Conservation (phyloP, 257 asterid species). For the Ilex aquifolium region DNA sequence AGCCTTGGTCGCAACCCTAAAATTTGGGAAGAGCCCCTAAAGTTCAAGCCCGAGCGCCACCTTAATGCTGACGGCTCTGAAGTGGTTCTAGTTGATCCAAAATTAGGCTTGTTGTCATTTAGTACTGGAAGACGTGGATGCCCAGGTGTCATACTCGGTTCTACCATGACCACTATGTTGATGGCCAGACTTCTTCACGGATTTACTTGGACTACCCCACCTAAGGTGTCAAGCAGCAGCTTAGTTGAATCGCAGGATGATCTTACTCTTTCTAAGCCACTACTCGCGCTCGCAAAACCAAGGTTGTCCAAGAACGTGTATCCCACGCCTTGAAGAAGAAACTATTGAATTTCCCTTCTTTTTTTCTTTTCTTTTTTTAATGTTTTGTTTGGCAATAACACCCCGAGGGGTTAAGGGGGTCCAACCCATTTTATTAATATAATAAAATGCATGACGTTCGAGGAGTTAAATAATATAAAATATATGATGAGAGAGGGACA, state of each 20-base stretch:
- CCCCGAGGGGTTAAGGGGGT: too few species aligned
- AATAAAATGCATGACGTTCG: too few species aligned
- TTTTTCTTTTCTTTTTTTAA: too few species aligned
- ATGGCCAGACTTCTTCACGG: conserved; percentile 19
- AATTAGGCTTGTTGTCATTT: conserved; percentile 2
- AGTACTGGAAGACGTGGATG: conserved; percentile 15
- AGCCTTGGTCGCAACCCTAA: conserved; percentile 17
- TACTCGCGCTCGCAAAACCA: not conserved
- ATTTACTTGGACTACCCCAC: conserved; percentile 10
- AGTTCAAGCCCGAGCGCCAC: conserved; percentile 10
- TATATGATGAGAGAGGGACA: too few species aligned
- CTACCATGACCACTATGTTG: conserved; percentile 3
- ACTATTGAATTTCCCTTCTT: too few species aligned
- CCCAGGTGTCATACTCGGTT: conserved; percentile 3
- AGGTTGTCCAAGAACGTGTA: not conserved
- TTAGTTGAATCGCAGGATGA: conserved; percentile 1
- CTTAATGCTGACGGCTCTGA: not conserved
- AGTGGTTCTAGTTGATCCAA: conserved; percentile 4
- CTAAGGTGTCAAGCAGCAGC: not conserved
- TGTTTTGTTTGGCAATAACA: too few species aligned
- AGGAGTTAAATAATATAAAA: too few species aligned
- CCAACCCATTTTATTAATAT: too few species aligned
- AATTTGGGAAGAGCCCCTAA: conserved; percentile 10
- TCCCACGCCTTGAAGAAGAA: too few species aligned
- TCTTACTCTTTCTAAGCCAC: not conserved